phyloP scores from a whole-genome alignment of 441 rosid genomes.

The Erodium moschatum region DNA sequence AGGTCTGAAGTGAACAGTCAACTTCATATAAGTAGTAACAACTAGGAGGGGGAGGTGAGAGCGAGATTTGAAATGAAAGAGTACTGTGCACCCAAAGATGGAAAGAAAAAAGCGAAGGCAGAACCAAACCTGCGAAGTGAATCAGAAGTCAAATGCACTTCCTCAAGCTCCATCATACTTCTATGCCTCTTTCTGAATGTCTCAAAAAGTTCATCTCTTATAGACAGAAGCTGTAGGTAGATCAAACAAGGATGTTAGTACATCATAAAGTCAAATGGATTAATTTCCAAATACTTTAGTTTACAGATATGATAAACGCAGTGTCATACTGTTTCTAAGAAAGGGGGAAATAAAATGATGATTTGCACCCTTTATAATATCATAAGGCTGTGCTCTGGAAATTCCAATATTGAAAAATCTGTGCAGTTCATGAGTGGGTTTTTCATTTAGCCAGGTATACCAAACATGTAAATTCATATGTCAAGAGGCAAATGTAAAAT shows the following conservation, averaged over 20 bases:
- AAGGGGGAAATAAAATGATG: neutral
- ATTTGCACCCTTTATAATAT: neutral
- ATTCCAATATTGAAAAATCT: neutral
- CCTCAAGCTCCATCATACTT: slow-evolving; percentile 81
- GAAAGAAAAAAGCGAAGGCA: slow-evolving; percentile 11
- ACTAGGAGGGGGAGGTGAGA: neutral
- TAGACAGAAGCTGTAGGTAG: slow-evolving; percentile 59
- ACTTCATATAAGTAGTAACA: neutral
- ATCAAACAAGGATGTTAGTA: slow-evolving; percentile 17
- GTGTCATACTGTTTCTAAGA: neutral
- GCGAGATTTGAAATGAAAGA: neutral
- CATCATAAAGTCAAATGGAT: slow-evolving; percentile 3
- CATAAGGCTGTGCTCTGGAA: neutral
- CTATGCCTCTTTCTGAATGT: slow-evolving; percentile 88
- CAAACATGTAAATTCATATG: slow-evolving; percentile 13
- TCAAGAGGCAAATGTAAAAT: too few relatives aligned
- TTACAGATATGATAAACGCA: neutral
- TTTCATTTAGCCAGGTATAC: neutral
- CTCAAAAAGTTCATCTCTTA: slow-evolving; percentile 89
- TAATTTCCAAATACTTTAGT: neutral
- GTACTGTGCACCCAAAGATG: neutral
- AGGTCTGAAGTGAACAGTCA: neutral
- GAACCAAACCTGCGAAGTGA: slow-evolving; percentile 65
- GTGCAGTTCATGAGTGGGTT: neutral
- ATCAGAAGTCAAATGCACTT: slow-evolving; percentile 73